Evolutionary conservation across 2,329 filamentous ascomycete species (phyloP), one percentile per base, ranked within the genome.

Genomic region (Microthyrium microscopicum): DNA sequence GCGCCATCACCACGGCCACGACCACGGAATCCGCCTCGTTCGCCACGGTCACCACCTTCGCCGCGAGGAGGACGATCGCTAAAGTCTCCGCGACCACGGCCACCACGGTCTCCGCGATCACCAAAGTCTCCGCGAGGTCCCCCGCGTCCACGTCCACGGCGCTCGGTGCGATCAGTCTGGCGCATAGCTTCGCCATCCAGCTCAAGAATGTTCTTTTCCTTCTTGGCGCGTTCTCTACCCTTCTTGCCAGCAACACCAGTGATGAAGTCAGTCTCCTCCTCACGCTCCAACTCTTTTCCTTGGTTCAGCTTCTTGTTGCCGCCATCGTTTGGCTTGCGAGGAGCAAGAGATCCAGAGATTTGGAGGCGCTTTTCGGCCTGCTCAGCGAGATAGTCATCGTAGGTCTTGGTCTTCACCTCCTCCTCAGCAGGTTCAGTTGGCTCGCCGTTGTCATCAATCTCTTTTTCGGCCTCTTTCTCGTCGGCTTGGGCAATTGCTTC

Each of bases 291-390:
- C 42, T 66, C 60, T 67, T 85, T 91, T 55, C 83, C 84, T 50
- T 70, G 67, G 50, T 79, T 80, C 81, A 85, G 93, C 71, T 94
- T 89, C 73, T 89, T 87, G 68, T 83, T 82, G 66, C 66, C 70
- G 52, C 85, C 85, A 67, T 94, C 85, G 68, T 95, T 94, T 59
- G 87, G 65, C 66, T 84, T 75, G 64, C 89, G 87, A 53, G 83
- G 68, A 51, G 81, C 70, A 49, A 76, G 68, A 46, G 62, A 58
- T 47, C 70, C 70, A 47, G 65, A 68, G 39, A 87, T 70, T 44
- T 71, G 70, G 44, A 72, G 61, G 65, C 83, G 85, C 72, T 85
- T 87, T 58, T 73, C 69, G 38, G 70, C 70, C 53, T 66, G 67
- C 56, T 80, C 73, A 53, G 75, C 80, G 34, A 91, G 72, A 67